Evolutionary conservation across 148 eudicot genomes (phyloP).

Genomic region (Polygonum aviculare): DNA sequence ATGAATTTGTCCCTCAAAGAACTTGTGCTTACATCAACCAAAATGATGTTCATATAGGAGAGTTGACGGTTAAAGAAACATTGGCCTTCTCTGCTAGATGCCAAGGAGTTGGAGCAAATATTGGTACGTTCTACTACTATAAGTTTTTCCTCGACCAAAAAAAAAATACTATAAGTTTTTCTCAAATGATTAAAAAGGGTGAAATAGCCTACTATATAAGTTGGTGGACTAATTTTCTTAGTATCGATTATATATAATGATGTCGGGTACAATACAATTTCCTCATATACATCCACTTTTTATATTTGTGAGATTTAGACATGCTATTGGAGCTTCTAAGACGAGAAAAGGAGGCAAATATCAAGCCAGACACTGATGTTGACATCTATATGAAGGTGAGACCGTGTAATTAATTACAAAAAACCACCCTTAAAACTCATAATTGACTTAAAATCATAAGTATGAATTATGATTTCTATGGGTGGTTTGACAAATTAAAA

Average conservation of each 20-base stretch:
- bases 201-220: too few species aligned
- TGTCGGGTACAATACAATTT: background rate
- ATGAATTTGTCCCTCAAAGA: conserved; percentile 24
- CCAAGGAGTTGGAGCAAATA: conserved; percentile 22
- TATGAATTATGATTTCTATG: too few species aligned
- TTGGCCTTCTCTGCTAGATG: conserved; percentile 28
- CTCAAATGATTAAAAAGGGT: too few species aligned
- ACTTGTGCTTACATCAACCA: conserved; percentile 24
- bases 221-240: too few species aligned
- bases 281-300: background rate
- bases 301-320: background rate
- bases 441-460: too few species aligned
- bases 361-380: conserved; percentile 20
- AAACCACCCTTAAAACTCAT: too few species aligned
- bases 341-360: conserved; percentile 22
- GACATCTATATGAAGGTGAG: conserved; percentile 25
- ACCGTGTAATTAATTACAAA: too few species aligned
- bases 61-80: conserved; percentile 25
- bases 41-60: conserved; percentile 26
- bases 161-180: too few species aligned
- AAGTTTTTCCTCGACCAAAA: too few species aligned
- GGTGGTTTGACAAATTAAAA: too few species aligned
- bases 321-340: conserved; percentile 19
- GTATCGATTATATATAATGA: too few species aligned
- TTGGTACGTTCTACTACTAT: too few species aligned